Evolutionary conservation across 2,329 filamentous ascomycete genomes (phyloP).

Genomic region (Calonectria crousiana): DNA sequence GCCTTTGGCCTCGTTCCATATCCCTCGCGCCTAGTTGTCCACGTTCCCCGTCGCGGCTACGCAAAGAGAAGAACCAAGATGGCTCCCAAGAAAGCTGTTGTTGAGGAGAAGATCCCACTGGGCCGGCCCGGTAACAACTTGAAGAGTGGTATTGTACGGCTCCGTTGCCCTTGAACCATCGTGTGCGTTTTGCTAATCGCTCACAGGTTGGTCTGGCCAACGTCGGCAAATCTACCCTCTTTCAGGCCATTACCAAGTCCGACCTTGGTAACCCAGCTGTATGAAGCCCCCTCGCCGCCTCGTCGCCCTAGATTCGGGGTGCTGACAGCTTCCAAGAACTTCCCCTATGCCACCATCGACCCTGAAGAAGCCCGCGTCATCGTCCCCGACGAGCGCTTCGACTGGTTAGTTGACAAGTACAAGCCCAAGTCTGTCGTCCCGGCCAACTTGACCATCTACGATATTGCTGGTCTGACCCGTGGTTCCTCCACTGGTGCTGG

Average conservation of each 20-base stretch:
- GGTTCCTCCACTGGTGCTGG: conserved; percentile 97
- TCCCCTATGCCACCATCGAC: conserved; percentile 98
- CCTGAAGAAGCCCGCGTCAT: conserved; percentile 98
- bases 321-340: conserved; percentile 76
- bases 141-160: conserved; percentile 96
- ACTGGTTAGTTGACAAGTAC: conserved; percentile 97
- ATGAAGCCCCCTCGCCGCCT: conserved; percentile 58
- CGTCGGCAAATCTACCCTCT: conserved; percentile 98
- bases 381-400: conserved; percentile 94
- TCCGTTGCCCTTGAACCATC: neutral
- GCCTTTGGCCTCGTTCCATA: conserved; percentile 63
- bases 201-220: conserved; percentile 95
- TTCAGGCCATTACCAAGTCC: conserved; percentile 99
- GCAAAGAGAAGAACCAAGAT: conserved; percentile 81
- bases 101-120: conserved; percentile 96
- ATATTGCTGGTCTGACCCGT: conserved; percentile 96
- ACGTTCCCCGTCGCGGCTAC: conserved; percentile 67
- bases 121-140: conserved; percentile 97
- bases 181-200: conserved; percentile 37
- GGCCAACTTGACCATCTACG: conserved; percentile 97
- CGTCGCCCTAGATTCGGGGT: conserved; percentile 52
- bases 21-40: conserved; percentile 63
- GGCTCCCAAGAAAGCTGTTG: conserved; percentile 92
- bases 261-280: conserved; percentile 96
- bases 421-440: conserved; percentile 98